Conservation (phyloP, 1,284 basidiomycete species). For the Grifola frondosa region DNA sequence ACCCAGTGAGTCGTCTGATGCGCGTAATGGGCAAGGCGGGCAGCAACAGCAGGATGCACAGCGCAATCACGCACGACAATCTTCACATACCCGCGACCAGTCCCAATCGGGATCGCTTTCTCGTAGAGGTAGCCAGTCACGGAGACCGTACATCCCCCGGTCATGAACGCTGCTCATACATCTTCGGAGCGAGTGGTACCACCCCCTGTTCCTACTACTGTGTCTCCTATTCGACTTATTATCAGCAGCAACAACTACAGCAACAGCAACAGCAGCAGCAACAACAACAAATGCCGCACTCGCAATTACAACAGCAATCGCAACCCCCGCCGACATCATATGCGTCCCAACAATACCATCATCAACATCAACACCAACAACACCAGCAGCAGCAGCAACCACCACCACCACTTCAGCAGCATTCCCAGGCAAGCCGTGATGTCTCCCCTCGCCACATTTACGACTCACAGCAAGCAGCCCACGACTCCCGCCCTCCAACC, state of each 20-base stretch:
- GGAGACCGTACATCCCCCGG: background rate
- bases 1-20: conserved; percentile 12
- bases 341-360: too few relatives aligned
- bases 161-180: conserved; percentile 1
- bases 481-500: conserved; percentile 13
- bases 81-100: conserved; percentile 6
- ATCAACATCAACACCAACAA: too few relatives aligned
- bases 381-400: conserved; percentile 14
- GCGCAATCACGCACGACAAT: background rate
- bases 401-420: too few relatives aligned
- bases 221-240: conserved; percentile 20
- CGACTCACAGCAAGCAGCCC: conserved; percentile 8
- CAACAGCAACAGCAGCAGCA: conserved; percentile 13
- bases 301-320: conserved; percentile 7
- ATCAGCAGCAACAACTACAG: conserved; percentile 21
- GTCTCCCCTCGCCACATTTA: conserved; percentile 11
- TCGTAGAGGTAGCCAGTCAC: conserved; percentile 1
- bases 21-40: conserved; percentile 12
- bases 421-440: conserved; percentile 11
- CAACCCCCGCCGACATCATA: too few relatives aligned
- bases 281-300: conserved; percentile 9
- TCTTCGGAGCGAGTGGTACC: conserved; percentile 7
- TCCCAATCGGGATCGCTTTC: conserved; percentile 3
- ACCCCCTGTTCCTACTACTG: conserved; percentile 14
- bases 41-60: conserved; percentile 9